Evolutionary conservation across 805 yeast genomes (phyloP), one percentile per base, ranked within the genome.

Genomic region (Jamesozyma spencerorum): DNA sequence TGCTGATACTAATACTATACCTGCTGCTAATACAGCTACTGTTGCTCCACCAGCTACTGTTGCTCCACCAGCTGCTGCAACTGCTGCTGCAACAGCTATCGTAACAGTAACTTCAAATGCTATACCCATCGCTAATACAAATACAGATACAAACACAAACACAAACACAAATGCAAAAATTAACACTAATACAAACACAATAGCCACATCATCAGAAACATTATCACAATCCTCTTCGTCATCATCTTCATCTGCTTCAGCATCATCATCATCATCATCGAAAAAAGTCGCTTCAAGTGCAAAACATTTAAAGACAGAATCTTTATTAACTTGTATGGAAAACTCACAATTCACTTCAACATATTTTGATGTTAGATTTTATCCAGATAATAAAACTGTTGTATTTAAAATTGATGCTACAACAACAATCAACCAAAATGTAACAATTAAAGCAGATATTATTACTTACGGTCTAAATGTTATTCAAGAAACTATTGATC

Each of bases 291-390:
- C 28, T 17, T 15, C 18, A 5, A 18, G 37, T 2, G 17, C 37
- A 17, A 52, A 48, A 37, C 50, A 50, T 37, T 34, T 79, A 42
- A 66, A 62, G 47, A 74, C 92, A 0, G 60, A 76, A 15, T 85
- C 97, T 7, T 69, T 92, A 49, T 67, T 90, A 51, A 85, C 97
- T 31, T 92, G 98, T 68, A 88, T 87, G 95, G 81, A 78, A 33
- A 69, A 83, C 60, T 88, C 98, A 6, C 81, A 78, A 57, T 78
- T 92, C 52, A 78, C 95, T 2, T 90, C 97, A 4, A 75, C 87
- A 7, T 75, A 70, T 48, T 88, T 92, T 57, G 83, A 85, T 51
- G 94, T 88, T 38, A 63, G 63, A 33, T 85, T 72, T 59, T 80
- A 65, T 54, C 94, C 95, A 3, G 69, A 62, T 34, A 83, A 82